Percentiles rank a stretch among this genome's conserved stretches.
Evolutionary conservation across 2,329 filamentous ascomycete genomes (phyloP).

Genomic region (Furcasterigmium furcatum): DNA sequence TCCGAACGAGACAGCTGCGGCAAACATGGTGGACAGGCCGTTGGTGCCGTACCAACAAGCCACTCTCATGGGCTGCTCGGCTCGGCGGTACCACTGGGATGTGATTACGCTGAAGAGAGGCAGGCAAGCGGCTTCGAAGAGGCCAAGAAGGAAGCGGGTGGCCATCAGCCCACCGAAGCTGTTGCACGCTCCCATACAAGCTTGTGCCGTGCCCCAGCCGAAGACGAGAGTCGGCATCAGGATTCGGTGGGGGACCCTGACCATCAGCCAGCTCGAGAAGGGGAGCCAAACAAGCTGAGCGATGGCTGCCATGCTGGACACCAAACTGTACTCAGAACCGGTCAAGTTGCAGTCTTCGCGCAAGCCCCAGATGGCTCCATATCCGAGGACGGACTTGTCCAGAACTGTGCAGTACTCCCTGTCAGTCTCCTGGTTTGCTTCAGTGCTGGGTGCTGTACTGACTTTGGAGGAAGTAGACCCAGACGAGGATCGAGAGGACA

Average conservation of each 20-base stretch:
- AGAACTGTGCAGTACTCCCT: conserved; percentile 37
- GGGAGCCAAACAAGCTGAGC: conserved; percentile 61
- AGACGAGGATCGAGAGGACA: conserved; percentile 52
- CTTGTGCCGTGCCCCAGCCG: conserved; percentile 40
- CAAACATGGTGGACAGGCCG: conserved; percentile 53
- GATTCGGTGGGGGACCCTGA: conserved; percentile 56
- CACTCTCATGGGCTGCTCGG: conserved; percentile 60
- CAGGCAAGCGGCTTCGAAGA: conserved; percentile 22
- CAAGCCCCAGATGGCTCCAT: conserved; percentile 54
- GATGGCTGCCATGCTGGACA: conserved; percentile 55
- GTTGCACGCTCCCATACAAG: conserved; percentile 20
- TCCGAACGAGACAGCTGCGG: conserved; percentile 52
- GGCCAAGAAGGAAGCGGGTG: conserved; percentile 16
- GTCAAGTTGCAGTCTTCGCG: conserved; percentile 44
- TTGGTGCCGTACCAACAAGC: conserved; percentile 67
- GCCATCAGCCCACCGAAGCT: conserved; percentile 14
- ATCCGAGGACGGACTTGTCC: conserved; percentile 57
- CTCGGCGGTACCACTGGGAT: conserved; percentile 41
- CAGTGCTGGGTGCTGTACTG: neutral
- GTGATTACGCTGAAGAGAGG: conserved; percentile 45
- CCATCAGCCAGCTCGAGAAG: conserved; percentile 56
- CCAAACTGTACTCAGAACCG: conserved; percentile 52
- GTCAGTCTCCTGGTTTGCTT: neutral
- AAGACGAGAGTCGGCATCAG: conserved; percentile 49
- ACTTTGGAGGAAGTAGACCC: conserved; percentile 56